Conservation (phyloP, 2,329 filamentous ascomycete genomes). For the Epicoccum nigrum region DNA sequence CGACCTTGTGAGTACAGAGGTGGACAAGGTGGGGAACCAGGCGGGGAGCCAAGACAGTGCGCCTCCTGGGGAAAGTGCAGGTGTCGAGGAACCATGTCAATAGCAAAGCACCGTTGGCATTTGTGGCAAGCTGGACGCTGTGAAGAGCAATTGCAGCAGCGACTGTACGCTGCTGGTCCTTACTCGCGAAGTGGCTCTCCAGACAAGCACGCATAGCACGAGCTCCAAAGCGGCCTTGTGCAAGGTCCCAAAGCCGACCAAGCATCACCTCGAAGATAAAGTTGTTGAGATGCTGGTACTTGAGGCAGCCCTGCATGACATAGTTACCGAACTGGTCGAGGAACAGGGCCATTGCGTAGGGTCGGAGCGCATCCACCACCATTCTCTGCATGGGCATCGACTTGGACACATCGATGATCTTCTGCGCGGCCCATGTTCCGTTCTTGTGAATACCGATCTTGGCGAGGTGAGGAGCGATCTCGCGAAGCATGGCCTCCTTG, state of each 20-base stretch:
- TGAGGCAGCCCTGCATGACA: constrained; percentile 92
- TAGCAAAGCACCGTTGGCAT: constrained; percentile 90
- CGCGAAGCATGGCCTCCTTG: constrained; percentile 86
- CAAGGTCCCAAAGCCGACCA: constrained; percentile 88
- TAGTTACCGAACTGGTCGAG: constrained; percentile 99
- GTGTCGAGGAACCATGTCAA: constrained; percentile 98
- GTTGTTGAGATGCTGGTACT: constrained; percentile 88
- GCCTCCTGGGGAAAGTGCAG: constrained; percentile 90
- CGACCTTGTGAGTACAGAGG: constrained; percentile 97
- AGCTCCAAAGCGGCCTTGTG: constrained; percentile 91
- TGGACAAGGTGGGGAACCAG: constrained; percentile 93
- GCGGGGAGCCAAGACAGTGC: constrained; percentile 88
- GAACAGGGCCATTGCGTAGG: constrained; percentile 90
- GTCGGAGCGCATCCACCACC: constrained; percentile 82
- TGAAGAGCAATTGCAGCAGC: constrained; percentile 95
- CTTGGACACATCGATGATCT: constrained; percentile 97
- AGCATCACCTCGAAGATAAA: constrained; percentile 99
- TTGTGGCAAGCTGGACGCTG: constrained; percentile 94
- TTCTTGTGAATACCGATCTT: constrained; percentile 99
- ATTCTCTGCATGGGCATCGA: constrained; percentile 79
- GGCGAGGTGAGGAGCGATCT: constrained; percentile 89
- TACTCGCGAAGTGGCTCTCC: constrained; percentile 92
- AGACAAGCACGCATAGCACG: constrained; percentile 96
- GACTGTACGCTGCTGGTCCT: constrained; percentile 93
- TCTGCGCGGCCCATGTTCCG: constrained; percentile 98